Evolutionary conservation across 192 early-diverging fungal species (phyloP).

Genomic region (Fimicolochytrium jonesii): DNA sequence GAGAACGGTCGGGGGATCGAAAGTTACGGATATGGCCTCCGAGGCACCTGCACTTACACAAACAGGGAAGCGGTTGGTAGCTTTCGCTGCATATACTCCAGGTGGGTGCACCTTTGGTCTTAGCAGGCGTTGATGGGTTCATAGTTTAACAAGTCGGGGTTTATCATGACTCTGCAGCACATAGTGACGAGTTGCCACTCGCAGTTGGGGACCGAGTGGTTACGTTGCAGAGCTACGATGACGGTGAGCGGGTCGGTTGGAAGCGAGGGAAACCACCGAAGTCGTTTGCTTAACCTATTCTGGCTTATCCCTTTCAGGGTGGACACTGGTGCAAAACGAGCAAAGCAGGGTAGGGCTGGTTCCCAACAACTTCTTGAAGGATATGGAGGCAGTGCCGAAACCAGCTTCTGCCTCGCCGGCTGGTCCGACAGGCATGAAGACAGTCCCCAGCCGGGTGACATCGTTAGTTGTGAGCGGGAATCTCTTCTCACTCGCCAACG

Average conservation of each 20-base stretch:
- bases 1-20: too few relatives aligned
- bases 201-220: slow-evolving; percentile 12
- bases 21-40: too few relatives aligned
- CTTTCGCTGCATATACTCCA: slow-evolving; percentile 13
- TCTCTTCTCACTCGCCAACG: too few relatives aligned
- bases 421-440: too few relatives aligned
- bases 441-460: too few relatives aligned
- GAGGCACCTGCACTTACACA: too few relatives aligned
- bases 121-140: not conserved
- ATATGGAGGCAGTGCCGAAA: not conserved
- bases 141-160: not conserved
- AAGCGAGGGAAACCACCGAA: too few relatives aligned
- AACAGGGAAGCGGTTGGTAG: slow-evolving; percentile 15
- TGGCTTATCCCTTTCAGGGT: slow-evolving; percentile 18
- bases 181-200: slow-evolving; percentile 18
- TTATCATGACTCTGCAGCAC: not conserved
- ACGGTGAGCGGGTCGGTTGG: slow-evolving; percentile 18
- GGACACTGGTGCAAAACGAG: slow-evolving; percentile 14
- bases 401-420: too few relatives aligned
- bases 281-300: too few relatives aligned
- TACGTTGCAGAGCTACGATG: slow-evolving; percentile 19
- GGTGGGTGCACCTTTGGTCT: not conserved
- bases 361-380: slow-evolving; percentile 20
- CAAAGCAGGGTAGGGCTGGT: slow-evolving; percentile 11
- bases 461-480: too few relatives aligned